Evolutionary conservation across 345 rosid genomes (phyloP), one percentile per base, ranked within the genome.

Genomic region (Syzygium grande): DNA sequence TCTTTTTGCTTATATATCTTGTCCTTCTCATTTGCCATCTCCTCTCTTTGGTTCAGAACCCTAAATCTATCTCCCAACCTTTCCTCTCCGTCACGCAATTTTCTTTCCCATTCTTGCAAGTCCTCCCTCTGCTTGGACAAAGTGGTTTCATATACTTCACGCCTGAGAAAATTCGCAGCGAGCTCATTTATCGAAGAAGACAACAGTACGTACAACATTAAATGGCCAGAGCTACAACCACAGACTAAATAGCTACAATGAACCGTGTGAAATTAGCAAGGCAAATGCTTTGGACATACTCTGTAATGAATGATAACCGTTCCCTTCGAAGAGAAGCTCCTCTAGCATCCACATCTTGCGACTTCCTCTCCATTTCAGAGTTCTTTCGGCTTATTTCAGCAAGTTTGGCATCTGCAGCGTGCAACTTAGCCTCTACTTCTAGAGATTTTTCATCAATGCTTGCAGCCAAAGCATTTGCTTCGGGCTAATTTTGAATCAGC

Each of bases 61-160:
- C 94, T 92, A 84, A 92, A 95, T 84, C 90, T 88, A 88, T 92
- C 93, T 30, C 94, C 93, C 84, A 95, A 78, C 92, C 99, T 96
- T 88, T 96, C 99, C 90, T 98, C 99, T 86, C 97, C 95, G 87
- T 96, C 99, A 91, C 92, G 94, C 88, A 98, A 90, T 90, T 95
- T 96, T 54, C 90, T 92, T 89, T 98, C 99, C 99, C 99, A 96
- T 88, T 96, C 99, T 87, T 91, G 94, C 93, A 96, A 92, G 90
- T 98, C 99, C 86, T 98, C 99, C 91, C 99, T 93, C 92, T 96
- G 99, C 93, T 95, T 93, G 73, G 96, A 93, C 56, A 98, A 92
- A 86, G 90, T 87, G 43, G 87, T 88, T 87, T 96, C 98, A 38
- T 94, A 95, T 41, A 94, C 90, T 85, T 96, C 99, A 89, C 95